phyloP scores from a whole-genome alignment of 768 basidiomycete genomes.

The Collybia sp. region DNA sequence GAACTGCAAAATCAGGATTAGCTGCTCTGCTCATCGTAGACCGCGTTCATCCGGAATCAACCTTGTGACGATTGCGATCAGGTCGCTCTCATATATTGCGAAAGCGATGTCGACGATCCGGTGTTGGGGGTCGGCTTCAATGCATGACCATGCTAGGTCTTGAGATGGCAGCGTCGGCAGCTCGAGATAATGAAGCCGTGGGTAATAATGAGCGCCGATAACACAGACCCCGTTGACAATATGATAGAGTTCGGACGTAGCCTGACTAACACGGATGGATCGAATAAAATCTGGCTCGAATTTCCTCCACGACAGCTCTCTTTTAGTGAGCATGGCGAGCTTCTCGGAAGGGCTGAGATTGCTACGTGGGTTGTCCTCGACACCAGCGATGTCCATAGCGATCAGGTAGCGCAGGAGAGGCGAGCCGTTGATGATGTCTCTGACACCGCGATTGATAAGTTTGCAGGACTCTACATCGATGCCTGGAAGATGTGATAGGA shows the following conservation, averaged over 20 bases:
- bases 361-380: constrained; percentile 24
- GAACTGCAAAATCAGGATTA: too few relatives aligned
- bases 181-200: constrained; percentile 24
- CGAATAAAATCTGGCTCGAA: constrained; percentile 16
- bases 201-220: constrained; percentile 31
- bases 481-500: constrained; percentile 17
- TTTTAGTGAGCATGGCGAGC: constrained; percentile 12
- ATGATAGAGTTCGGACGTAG: constrained; percentile 35
- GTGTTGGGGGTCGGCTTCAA: neutral
- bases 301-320: constrained; percentile 23
- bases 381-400: constrained; percentile 16
- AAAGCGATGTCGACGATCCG: constrained; percentile 11
- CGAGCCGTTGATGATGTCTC: constrained; percentile 20
- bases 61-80: constrained; percentile 11
- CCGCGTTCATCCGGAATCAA: neutral
- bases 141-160: neutral
- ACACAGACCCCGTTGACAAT: constrained; percentile 36
- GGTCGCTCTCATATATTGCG: constrained; percentile 12
- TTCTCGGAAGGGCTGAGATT: constrained; percentile 16
- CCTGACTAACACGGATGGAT: constrained; percentile 18
- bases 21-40: too few relatives aligned
- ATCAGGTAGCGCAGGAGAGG: constrained; percentile 26
- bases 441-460: constrained; percentile 14
- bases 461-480: constrained; percentile 18
- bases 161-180: constrained; percentile 30